Evolutionary conservation across 1,284 basidiomycete genomes (phyloP), one percentile per base, ranked within the genome.

Genomic region (Cystobasidium slooffiae): DNA sequence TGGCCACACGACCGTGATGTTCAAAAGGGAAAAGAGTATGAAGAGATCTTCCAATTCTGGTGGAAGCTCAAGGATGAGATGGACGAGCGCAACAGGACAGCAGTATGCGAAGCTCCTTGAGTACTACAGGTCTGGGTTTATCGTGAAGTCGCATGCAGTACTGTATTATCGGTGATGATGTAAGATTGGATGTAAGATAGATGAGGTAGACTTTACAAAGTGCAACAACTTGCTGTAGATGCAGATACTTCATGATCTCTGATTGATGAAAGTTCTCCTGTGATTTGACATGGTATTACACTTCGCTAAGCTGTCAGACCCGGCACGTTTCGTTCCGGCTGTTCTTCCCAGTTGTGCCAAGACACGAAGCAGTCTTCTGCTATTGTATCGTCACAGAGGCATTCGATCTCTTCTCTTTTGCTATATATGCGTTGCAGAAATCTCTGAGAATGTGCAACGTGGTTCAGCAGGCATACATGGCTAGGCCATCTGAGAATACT

Each of bases 31-130:
- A 46, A 51, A 22, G 39, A 58, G 8, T 69, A 69, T 37, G 68
- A 69, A 20, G 68, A 69, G n/a, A 58, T 49, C 9, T 69, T 69
- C 56, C 55, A 59, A 6, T 69, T 61, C n/a, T 69, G 68, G 68
- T 61, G 56, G 53, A 22, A 46, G 22, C 22, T 58, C 44, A 59
- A 61, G 37, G 53, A 61, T 47, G 55, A 59, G 24, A 49, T 69
- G 46, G 68, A 69, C 14, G 47, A 22, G 2, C 31, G 44, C 18
- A 51, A 63, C 12, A 63, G 61, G 31, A 47, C 61, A 14, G 61
- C 61, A 49, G 6, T 22, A 14, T 63, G 61, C 61, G 44, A 39
- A 49, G n/a, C 22, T 49, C 61, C n/a, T 51, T 14, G 53, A 16
- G 22, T 56, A 22, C 12, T 56, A 37, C 22, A 49, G n/a, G 46